Conservation (phyloP, 2,329 filamentous ascomycete genomes). For the Blumeriella jaapii region DNA sequence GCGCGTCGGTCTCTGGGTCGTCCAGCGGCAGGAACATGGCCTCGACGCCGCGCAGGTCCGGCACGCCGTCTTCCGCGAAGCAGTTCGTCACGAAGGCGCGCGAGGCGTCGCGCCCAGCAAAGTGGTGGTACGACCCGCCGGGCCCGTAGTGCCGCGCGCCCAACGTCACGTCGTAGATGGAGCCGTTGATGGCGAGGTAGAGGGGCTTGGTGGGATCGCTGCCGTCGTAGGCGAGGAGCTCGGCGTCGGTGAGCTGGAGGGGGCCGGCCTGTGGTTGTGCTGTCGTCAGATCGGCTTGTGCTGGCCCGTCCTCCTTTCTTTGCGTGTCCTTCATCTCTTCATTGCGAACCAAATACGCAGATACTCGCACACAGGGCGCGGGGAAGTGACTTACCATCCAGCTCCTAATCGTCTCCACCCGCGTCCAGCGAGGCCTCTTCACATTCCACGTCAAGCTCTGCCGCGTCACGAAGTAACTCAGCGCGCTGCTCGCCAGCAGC, state of each 20-base stretch:
- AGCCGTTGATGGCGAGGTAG: slow-evolving; percentile 82
- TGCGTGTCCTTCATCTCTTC: too few relatives aligned
- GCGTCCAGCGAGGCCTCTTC: slow-evolving; percentile 20
- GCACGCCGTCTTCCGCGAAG: slow-evolving; percentile 65
- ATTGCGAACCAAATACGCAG: too few relatives aligned
- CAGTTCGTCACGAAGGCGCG: slow-evolving; percentile 89
- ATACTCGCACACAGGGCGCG: too few relatives aligned
- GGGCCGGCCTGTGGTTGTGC: slow-evolving; percentile 46
- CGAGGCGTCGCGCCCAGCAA: slow-evolving; percentile 76
- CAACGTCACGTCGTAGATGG: slow-evolving; percentile 71
- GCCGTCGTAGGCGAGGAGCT: slow-evolving; percentile 71
- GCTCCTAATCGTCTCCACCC: slow-evolving; percentile 14
- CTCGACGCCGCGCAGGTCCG: slow-evolving; percentile 80
- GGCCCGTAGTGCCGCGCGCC: slow-evolving; percentile 64
- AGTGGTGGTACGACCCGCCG: slow-evolving; percentile 76
- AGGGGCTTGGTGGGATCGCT: slow-evolving; percentile 62
- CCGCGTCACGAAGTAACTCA: slow-evolving; percentile 25
- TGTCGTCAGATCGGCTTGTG: too few relatives aligned
- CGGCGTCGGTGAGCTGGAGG: slow-evolving; percentile 57
- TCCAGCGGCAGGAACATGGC: slow-evolving; percentile 65
- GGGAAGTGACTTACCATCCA: slow-evolving; percentile 24
- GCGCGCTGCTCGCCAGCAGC: slow-evolving; percentile 15
- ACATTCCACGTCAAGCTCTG: slow-evolving; percentile 23
- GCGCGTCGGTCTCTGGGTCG: slow-evolving; percentile 47
- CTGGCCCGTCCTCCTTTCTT: too few relatives aligned